Percentiles rank a stretch among this genome's conserved stretches.
These are phyloP conservation scores for Daldinia childiae DNA, from an alignment of 495 filamentous ascomycete species.

Conservation along the genomic window DNA sequence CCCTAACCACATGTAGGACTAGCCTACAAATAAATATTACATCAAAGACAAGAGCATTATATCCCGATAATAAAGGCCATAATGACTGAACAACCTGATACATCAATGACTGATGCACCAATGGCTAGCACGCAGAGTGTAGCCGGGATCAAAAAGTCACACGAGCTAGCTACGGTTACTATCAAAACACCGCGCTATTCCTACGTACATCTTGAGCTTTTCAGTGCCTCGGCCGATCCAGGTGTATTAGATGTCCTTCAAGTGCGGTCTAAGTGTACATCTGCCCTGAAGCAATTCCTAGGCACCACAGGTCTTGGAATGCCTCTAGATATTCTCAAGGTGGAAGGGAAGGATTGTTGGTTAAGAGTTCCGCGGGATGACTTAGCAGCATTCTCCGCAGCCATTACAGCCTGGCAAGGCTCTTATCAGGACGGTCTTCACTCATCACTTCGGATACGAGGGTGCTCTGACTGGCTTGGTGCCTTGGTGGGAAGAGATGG, in stretches of 20 bases:
- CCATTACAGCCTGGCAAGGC: slow-evolving; percentile 74
- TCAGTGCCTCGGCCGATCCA: slow-evolving; percentile 23
- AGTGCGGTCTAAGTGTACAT: slow-evolving; percentile 73
- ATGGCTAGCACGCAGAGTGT: slow-evolving; percentile 9
- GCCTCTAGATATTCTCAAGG: slow-evolving; percentile 79
- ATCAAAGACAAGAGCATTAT: not conserved
- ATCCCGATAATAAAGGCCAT: not conserved
- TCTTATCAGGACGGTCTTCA: slow-evolving; percentile 58
- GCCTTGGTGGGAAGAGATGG: slow-evolving; percentile 52
- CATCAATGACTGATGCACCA: slow-evolving; percentile 30
- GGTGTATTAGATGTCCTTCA: slow-evolving; percentile 75
- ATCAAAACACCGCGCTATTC: slow-evolving; percentile 50
- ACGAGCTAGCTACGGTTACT: slow-evolving; percentile 49
- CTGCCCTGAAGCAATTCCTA: slow-evolving; percentile 81
- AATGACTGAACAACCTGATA: slow-evolving; percentile 36
- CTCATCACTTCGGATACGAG: slow-evolving; percentile 49
- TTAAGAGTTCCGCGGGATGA: slow-evolving; percentile 79
- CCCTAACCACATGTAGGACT: not conserved
- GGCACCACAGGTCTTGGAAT: slow-evolving; percentile 81
- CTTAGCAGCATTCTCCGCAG: slow-evolving; percentile 62
- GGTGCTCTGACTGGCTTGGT: slow-evolving; percentile 59
- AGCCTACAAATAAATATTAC: not conserved
- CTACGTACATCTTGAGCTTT: slow-evolving; percentile 55
- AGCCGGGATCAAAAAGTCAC: slow-evolving; percentile 43
- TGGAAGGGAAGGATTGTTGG: slow-evolving; percentile 69